These are phyloP conservation scores for Porpolomopsis calyptriformis DNA, from an alignment of 768 basidiomycete genomes.

Conservation along the genomic window DNA sequence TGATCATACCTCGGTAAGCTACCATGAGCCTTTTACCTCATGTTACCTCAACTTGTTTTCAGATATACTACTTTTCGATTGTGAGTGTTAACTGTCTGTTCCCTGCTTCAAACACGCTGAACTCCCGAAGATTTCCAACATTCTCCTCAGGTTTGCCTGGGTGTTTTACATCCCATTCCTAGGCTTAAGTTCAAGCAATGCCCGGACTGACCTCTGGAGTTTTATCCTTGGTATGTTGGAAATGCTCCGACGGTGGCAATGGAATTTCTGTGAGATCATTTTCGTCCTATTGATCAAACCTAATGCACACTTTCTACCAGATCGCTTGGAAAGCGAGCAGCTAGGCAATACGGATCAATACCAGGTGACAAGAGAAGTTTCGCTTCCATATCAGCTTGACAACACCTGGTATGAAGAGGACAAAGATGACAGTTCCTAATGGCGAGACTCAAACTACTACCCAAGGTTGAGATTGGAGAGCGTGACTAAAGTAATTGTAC, in stretches of 20 bases:
- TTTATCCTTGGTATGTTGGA: conserved; percentile 68
- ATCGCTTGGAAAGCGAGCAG: conserved; percentile 84
- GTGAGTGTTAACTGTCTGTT: conserved; percentile 28
- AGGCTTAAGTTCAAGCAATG: too few species aligned
- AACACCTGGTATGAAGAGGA: conserved; percentile 16
- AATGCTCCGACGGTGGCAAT: conserved; percentile 70
- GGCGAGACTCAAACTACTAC: background rate
- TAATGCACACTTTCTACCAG: conserved; percentile 24
- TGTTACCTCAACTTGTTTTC: background rate
- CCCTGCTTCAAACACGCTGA: background rate
- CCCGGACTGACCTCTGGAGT: conserved; percentile 41
- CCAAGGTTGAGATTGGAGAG: too few species aligned
- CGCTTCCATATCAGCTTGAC: conserved; percentile 65
- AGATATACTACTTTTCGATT: conserved; percentile 75
- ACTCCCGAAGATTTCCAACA: conserved; percentile 48
- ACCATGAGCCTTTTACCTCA: background rate
- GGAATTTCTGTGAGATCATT: conserved; percentile 75
- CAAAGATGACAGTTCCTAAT: background rate
- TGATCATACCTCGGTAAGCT: conserved; percentile 44
- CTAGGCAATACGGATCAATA: conserved; percentile 90
- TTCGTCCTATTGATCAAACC: background rate
- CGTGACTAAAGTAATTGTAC: too few species aligned
- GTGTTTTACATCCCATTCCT: conserved; percentile 58
- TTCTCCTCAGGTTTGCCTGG: conserved; percentile 75
- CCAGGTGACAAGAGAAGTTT: conserved; percentile 76